These are phyloP conservation scores for Solanum appendiculatum DNA, from an alignment of 257 asterid species.

Conservation along the genomic window DNA sequence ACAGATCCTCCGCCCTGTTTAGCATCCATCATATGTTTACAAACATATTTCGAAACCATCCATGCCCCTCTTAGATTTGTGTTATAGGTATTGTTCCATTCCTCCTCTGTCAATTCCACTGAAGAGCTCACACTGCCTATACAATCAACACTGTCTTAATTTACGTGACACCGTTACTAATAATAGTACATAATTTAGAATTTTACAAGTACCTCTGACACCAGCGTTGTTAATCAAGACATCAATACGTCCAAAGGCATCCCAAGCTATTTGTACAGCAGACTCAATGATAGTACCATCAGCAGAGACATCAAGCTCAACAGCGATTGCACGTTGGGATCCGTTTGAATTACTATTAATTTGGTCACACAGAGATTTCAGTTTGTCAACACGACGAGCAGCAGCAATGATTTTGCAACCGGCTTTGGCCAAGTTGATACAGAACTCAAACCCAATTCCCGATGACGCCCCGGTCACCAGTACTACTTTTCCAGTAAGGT, in stretches of 20 bases:
- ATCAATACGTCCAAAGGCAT: constrained; percentile 49
- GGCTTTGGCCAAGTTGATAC: constrained; percentile 33
- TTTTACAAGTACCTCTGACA: neutral
- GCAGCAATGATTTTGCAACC: constrained; percentile 28
- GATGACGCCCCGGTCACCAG: constrained; percentile 17
- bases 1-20: constrained; percentile 22
- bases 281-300: constrained; percentile 20
- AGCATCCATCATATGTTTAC: constrained; percentile 17
- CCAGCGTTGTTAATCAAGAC: constrained; percentile 59
- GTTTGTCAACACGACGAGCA: neutral
- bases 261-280: constrained; percentile 52
- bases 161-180: too few relatives aligned
- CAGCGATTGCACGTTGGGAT: constrained; percentile 13
- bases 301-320: constrained; percentile 50
- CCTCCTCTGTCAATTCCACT: constrained; percentile 17
- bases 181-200: too few relatives aligned
- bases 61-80: constrained; percentile 26
- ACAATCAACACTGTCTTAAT: neutral
- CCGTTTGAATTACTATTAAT: neutral
- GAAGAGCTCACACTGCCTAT: constrained; percentile 15
- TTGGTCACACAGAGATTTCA: neutral
- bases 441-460: constrained; percentile 18
- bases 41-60: constrained; percentile 19
- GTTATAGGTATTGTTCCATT: constrained; percentile 12
- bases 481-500: constrained; percentile 1